Evolutionary conservation across 352 stramenopile species (phyloP).

Genomic region (Albugo candida): DNA sequence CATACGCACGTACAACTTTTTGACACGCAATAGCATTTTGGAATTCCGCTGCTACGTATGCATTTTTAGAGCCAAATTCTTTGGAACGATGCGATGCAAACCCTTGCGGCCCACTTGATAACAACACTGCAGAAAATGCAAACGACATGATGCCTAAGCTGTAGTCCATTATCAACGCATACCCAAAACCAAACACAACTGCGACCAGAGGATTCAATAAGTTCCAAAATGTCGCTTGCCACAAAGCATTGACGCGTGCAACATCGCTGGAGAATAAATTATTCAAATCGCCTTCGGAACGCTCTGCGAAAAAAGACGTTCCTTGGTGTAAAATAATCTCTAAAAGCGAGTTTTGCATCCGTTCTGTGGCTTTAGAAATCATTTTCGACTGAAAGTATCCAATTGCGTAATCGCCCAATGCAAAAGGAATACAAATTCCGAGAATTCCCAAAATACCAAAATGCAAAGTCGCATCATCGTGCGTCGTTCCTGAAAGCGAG

Average conservation of each 20-base stretch:
- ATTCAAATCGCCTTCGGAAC: conserved; percentile 75
- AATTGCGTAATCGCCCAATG: conserved; percentile 69
- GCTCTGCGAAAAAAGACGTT: conserved; percentile 64
- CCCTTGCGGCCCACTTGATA: conserved; percentile 66
- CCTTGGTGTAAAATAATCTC: conserved; percentile 64
- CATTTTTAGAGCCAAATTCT: conserved; percentile 72
- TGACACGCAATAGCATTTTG: conserved; percentile 71
- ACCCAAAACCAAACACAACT: conserved; percentile 68
- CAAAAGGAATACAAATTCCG: conserved; percentile 60
- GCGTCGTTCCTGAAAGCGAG: conserved; percentile 2
- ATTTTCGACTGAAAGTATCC: conserved; percentile 83
- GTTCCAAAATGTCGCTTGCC: conserved; percentile 80
- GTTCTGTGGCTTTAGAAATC: conserved; percentile 74
- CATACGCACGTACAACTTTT: conserved; percentile 76
- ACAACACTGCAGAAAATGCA: conserved; percentile 52
- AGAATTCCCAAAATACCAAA: conserved; percentile 59
- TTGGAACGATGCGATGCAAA: conserved; percentile 70
- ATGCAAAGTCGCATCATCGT: conserved; percentile 12
- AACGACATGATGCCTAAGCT: conserved; percentile 71
- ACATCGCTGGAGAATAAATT: conserved; percentile 78
- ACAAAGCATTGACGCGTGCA: conserved; percentile 65
- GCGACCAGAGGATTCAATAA: conserved; percentile 61
- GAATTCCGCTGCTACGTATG: conserved; percentile 74
- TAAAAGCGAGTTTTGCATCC: conserved; percentile 48
- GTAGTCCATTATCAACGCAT: conserved; percentile 65